Base-by-base conservation (phyloP, 2,329 filamentous ascomycete genomes). In the Colletotrichum lupini region DNA sequence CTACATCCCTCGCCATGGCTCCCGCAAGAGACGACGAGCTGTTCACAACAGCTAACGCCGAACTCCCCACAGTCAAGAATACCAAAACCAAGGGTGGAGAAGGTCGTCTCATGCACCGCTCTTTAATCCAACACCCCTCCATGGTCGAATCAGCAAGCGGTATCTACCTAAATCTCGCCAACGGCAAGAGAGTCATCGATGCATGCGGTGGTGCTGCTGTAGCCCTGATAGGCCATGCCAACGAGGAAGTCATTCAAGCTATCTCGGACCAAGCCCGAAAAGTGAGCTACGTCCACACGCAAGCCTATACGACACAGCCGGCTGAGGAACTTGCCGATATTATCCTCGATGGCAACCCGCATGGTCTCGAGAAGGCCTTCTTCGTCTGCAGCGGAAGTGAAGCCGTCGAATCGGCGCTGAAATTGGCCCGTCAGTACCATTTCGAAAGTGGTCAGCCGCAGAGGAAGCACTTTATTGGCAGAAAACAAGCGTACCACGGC, bases 361-460 rank as follows among this genome's bases (percentile, higher is more conserved):
- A 76, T 11, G 69, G 72, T 1, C 64, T 77, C 22, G 64, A 73
- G 16, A 76, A 75, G 35, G 76, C 76, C 1, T 72, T 73, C 28
- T 73, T 77, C 32, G 74, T 76, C 37, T 56, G 72, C 56, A 77
- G 75, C 46, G 76, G 77, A 30, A 77, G 77, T 65, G 81, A 82
- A 62, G 86, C 86, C 0, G 81, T 84, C 9, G 87, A 89, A 71
- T 81, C 86, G 0, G 84, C 84, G 0, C 74, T 88, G 63, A 89
- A 89, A 74, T 76, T 87, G 4, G 85, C 85, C 0, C 78, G 83
- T 8, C 87, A 89, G 75, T 89, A 87, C 75, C 85, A 81, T 74
- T 78, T 82, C 22, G 86, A 88, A 61, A 78, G 77, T 4, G 79
- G 80, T 9, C 76, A 84, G 66, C 76, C 80, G 2, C 66, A 83